Conservation (phyloP, 805 yeast genomes). For the Blastobotrys parvus region DNA sequence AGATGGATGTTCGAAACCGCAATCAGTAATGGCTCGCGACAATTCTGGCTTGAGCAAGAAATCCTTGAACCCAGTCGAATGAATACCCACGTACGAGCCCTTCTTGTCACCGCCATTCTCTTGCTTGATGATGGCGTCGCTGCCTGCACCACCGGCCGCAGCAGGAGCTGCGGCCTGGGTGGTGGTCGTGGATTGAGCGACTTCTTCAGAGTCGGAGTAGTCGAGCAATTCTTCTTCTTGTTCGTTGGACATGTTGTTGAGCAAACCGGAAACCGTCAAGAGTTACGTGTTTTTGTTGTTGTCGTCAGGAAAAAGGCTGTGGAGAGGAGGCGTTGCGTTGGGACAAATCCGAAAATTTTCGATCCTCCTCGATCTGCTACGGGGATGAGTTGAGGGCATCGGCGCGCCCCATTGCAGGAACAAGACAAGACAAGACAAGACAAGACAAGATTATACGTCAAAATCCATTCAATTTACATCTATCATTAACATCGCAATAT, state of each 20-base stretch:
- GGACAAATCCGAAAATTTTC: background rate
- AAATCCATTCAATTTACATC: too few species aligned
- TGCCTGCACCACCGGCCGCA: conserved; percentile 29
- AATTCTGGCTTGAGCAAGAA: conserved; percentile 94
- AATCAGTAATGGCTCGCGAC: conserved; percentile 94
- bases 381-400: too few species aligned
- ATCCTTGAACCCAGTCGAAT: conserved; percentile 98
- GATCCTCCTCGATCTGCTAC: background rate
- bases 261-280: too few species aligned
- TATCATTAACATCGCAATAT: too few species aligned
- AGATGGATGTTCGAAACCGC: conserved; percentile 99
- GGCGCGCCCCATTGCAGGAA: too few species aligned
- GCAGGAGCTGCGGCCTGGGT: conserved; percentile 34
- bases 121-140: conserved; percentile 24
- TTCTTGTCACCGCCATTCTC: conserved; percentile 58
- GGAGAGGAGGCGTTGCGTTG: too few species aligned
- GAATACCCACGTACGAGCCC: conserved; percentile 97
- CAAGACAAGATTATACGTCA: too few species aligned
- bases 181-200: conserved; percentile 47
- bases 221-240: conserved; percentile 99
- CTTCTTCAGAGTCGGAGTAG: conserved; percentile 97
- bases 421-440: too few species aligned
- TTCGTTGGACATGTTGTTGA: conserved; percentile 68
- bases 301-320: too few species aligned
- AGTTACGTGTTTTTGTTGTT: conserved; percentile 1